A percentile compares a stretch with the other conserved stretches of the same genome.
phyloP scores from a whole-genome alignment of 257 asterid species.

The Euphrasia confusa region DNA sequence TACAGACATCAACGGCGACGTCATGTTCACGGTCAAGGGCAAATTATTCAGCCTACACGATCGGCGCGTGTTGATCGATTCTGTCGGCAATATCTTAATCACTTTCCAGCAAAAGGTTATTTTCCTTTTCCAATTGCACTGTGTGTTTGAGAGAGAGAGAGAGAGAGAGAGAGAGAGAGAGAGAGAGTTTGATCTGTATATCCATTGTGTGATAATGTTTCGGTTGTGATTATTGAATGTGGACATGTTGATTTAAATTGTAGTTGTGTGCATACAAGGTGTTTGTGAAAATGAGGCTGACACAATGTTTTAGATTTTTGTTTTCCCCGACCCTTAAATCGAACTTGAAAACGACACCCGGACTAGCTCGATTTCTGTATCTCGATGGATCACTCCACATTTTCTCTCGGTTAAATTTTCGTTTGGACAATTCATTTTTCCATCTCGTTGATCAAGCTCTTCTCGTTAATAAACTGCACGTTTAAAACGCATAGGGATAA shows the following conservation, averaged over 20 bases:
- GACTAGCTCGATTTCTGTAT: too few relatives aligned
- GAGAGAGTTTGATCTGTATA: too few relatives aligned
- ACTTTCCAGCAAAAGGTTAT: slow-evolving; percentile 73
- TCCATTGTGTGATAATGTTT: too few relatives aligned
- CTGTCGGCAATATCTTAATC: slow-evolving; percentile 52
- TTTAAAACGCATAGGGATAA: too few relatives aligned
- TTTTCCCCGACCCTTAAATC: too few relatives aligned
- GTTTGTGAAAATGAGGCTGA: not conserved
- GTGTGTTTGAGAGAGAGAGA: too few relatives aligned
- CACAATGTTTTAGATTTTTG: too few relatives aligned
- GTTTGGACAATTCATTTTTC: slow-evolving; percentile 15
- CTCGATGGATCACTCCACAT: too few relatives aligned
- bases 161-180: too few relatives aligned
- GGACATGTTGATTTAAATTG: not conserved
- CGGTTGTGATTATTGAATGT: not conserved
- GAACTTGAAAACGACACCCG: too few relatives aligned
- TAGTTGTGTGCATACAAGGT: not conserved
- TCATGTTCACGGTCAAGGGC: slow-evolving; percentile 60
- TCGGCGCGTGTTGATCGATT: slow-evolving; percentile 67
- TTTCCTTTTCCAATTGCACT: not conserved
- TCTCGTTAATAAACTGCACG: too few relatives aligned
- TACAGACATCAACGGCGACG: slow-evolving; percentile 54
- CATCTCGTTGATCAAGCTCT: too few relatives aligned
- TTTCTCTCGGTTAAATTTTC: not conserved
- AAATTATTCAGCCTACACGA: slow-evolving; percentile 61